Conservation (phyloP, 805 yeast species). For the Barnettozyma populi region DNA sequence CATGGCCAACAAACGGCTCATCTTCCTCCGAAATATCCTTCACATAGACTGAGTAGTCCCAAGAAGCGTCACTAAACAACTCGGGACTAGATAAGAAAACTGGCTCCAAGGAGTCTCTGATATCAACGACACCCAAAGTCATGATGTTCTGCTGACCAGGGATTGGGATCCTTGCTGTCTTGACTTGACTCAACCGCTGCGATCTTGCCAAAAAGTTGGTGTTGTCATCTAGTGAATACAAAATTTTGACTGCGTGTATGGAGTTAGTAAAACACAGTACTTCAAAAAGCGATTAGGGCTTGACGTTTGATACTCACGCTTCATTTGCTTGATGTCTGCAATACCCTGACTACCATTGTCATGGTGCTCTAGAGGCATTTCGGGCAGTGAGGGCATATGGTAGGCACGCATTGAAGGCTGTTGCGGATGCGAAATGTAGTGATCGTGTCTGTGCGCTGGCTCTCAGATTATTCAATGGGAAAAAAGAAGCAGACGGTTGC, state of each 20-base stretch:
- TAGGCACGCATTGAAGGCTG: slow-evolving; percentile 21
- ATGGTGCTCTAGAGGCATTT: slow-evolving; percentile 20
- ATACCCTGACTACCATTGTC: slow-evolving; percentile 8
- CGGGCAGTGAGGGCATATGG: slow-evolving; percentile 29
- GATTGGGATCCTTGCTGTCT: slow-evolving; percentile 39
- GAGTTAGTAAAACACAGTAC: slow-evolving; percentile 2
- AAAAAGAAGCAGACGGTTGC: neutral
- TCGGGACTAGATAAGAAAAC: slow-evolving; percentile 43
- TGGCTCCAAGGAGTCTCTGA: slow-evolving; percentile 41
- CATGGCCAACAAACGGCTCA: slow-evolving; percentile 46
- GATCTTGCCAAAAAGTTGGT: slow-evolving; percentile 41
- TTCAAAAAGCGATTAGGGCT: neutral
- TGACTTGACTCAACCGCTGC: slow-evolving; percentile 29
- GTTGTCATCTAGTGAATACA: slow-evolving; percentile 38
- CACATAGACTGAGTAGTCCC: slow-evolving; percentile 42
- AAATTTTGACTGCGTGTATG: slow-evolving; percentile 26
- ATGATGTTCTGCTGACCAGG: slow-evolving; percentile 38
- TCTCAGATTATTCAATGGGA: neutral
- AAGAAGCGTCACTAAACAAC: slow-evolving; percentile 30
- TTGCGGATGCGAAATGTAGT: neutral
- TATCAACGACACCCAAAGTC: slow-evolving; percentile 36
- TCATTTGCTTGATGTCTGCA: slow-evolving; percentile 20
- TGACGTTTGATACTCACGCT: slow-evolving; percentile 12
- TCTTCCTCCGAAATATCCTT: slow-evolving; percentile 47
- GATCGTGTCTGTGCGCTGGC: neutral